These are phyloP conservation scores for Apiospora malaysiana DNA, from an alignment of 2,329 filamentous ascomycete genomes.

Conservation along the genomic window DNA sequence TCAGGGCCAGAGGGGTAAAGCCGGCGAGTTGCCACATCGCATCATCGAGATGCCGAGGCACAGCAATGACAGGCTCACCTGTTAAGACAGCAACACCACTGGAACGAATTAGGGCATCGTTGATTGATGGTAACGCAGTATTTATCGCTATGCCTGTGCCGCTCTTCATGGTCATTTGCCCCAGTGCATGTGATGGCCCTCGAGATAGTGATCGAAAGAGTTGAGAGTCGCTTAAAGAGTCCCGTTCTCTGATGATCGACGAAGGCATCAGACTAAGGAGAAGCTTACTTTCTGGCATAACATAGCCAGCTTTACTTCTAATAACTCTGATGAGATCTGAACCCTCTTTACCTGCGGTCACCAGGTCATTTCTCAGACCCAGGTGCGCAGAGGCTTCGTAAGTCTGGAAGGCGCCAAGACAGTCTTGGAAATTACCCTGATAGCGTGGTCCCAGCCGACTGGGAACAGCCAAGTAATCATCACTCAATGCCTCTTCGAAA, in stretches of 20 bases:
- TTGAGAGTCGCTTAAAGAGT: constrained; percentile 77
- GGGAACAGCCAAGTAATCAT: constrained; percentile 91
- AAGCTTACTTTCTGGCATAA: constrained; percentile 82
- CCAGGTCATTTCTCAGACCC: constrained; percentile 87
- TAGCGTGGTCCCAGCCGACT: constrained; percentile 90
- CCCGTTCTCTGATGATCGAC: constrained; percentile 81
- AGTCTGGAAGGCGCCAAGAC: constrained; percentile 92
- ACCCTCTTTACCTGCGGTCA: constrained; percentile 89
- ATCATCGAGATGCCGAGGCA: constrained; percentile 87
- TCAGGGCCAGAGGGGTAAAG: constrained; percentile 83
- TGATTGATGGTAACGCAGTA: constrained; percentile 83
- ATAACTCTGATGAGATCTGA: constrained; percentile 93
- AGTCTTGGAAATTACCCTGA: constrained; percentile 95
- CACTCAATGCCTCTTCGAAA: constrained; percentile 85
- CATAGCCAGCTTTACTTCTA: constrained; percentile 78
- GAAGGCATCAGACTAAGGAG: constrained; percentile 83
- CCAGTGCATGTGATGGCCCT: constrained; percentile 70
- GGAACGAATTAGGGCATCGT: constrained; percentile 82
- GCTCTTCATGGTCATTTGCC: constrained; percentile 72
- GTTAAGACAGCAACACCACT: constrained; percentile 84
- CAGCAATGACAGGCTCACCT: constrained; percentile 80
- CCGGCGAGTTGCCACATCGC: constrained; percentile 93
- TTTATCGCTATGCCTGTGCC: constrained; percentile 86
- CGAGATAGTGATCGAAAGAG: constrained; percentile 79
- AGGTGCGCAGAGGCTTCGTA: constrained; percentile 92